Conservation (phyloP, 2,329 filamentous ascomycete species). For the Epicoccum sorghinum region DNA sequence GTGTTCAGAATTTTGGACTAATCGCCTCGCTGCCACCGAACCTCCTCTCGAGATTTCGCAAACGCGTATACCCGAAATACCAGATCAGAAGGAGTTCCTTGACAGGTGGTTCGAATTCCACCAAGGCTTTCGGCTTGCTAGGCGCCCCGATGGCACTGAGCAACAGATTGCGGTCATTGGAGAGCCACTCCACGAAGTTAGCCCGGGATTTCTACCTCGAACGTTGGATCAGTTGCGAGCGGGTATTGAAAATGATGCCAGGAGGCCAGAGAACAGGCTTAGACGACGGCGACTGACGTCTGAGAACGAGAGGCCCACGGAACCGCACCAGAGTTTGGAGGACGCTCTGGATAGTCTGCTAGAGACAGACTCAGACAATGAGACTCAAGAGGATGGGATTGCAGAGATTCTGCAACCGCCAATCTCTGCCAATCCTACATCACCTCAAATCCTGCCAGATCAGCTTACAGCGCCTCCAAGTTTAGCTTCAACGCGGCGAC, state of each 20-base stretch:
- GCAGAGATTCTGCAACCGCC: background rate
- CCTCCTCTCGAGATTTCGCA: conserved; percentile 50
- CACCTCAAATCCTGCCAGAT: background rate
- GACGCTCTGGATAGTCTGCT: conserved; percentile 44
- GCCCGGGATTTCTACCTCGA: conserved; percentile 54
- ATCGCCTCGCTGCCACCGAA: conserved; percentile 51
- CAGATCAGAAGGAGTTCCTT: conserved; percentile 55
- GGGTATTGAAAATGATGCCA: conserved; percentile 36
- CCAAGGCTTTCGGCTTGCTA: conserved; percentile 52
- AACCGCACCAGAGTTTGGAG: conserved; percentile 40
- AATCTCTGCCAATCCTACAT: background rate
- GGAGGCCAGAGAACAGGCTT: conserved; percentile 38
- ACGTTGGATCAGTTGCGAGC: conserved; percentile 53
- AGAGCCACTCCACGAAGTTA: conserved; percentile 55
- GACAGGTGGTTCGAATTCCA: conserved; percentile 58
- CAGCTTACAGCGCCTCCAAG: conserved; percentile 15
- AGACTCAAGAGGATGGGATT: background rate
- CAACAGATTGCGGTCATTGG: conserved; percentile 54
- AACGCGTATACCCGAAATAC: conserved; percentile 54
- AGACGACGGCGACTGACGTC: conserved; percentile 27
- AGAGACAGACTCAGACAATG: conserved; percentile 33
- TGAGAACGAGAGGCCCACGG: conserved; percentile 30
- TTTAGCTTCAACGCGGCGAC: conserved; percentile 24
- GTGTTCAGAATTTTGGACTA: conserved; percentile 55
- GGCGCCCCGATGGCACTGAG: conserved; percentile 51